Conservation (phyloP, 2,329 filamentous ascomycete genomes). For the Cladosporium cucumerinum region DNA sequence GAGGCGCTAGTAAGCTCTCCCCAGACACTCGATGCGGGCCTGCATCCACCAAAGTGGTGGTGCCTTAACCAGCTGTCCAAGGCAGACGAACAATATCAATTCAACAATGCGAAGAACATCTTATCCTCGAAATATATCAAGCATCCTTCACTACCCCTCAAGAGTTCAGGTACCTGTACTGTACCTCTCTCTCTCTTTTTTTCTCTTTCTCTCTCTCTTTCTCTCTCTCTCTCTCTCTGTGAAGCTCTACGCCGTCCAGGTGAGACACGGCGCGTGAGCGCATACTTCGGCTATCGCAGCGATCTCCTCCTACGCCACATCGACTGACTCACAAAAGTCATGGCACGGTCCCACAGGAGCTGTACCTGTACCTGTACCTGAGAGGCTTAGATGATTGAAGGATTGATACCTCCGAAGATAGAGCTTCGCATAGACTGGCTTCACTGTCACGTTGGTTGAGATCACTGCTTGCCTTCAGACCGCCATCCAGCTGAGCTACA, state of each 20-base stretch:
- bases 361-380: neutral
- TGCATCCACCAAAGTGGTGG: neutral
- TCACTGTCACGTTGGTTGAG: neutral
- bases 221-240: neutral
- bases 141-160: neutral
- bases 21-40: too few relatives aligned
- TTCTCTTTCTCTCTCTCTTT: too few relatives aligned
- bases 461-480: neutral
- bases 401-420: neutral
- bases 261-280: constrained; percentile 5
- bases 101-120: neutral
- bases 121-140: neutral
- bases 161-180: neutral
- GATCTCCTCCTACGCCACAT: constrained; percentile 7
- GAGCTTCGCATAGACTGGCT: neutral
- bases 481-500: neutral
- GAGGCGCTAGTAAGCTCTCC: constrained; percentile 7
- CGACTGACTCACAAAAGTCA: constrained; percentile 13
- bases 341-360: constrained; percentile 8
- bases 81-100: neutral
- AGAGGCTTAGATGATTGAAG: neutral
- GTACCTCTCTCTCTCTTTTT: too few relatives aligned
- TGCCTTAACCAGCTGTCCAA: neutral
- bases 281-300: neutral
- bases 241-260: neutral